Evolutionary conservation across 73 alveolate genomes (phyloP), one percentile per base, ranked within the genome.

Genomic region (Paramecium sexaurelia): DNA sequence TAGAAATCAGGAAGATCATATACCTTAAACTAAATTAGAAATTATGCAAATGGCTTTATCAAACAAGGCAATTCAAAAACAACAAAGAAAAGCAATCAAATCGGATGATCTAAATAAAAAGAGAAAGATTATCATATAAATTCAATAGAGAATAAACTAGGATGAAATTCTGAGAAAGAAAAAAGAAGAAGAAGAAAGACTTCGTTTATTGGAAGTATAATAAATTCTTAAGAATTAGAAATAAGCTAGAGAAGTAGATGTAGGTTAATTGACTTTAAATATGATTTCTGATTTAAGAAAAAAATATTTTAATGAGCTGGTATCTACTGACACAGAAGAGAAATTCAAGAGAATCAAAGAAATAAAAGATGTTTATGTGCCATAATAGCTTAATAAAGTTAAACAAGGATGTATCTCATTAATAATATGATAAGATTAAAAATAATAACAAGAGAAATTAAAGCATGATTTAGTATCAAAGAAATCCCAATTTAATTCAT

Each of bases 11-110:
- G 43, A 61, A 26, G 83, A 61, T 1, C 83, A 61, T 61, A 61
- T 71, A 3, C 86, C 86, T 37, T 71, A 71, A 71, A 71, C 86
- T 4, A 71, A 71, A 71, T 71, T 35, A n/a, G 86, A 71, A 37
- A 27, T 71, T 27, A 32, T 71, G 55, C 7, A 33, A 35, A 71
- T 71, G 55, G 86, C 86, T 33, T 71, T 71, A 19, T 71, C 86
- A 11, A 29, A 71, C 13, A 71, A 71, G 33, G 5, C 35, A 9
- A 71, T 71, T 13, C 15, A 35, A 71, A 71, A 71, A 71, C 6
- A 71, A 9, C 13, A 71, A 36, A 33, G 86, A 35, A 71, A 71
- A 37, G 17, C 37, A 3, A 71, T 71, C 15, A 71, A 37, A 71
- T 71, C 86, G 35, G 86, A 71, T 71, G 86, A 71, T 33, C 43